These are phyloP conservation scores for Seiridium unicorne DNA, from an alignment of 2,329 filamentous ascomycete genomes.

Conservation along the genomic window DNA sequence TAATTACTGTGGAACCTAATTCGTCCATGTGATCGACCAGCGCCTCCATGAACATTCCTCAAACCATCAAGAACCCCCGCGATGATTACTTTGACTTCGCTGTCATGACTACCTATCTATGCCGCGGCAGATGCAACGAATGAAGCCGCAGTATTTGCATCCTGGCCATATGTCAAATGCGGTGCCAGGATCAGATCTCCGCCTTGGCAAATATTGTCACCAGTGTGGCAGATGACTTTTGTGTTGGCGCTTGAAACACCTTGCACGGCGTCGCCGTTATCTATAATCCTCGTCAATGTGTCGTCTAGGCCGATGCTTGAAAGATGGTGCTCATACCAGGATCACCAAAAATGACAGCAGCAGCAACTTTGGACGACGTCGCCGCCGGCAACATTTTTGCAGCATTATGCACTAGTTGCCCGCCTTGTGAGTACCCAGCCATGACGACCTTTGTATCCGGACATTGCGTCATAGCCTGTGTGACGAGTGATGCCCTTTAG, in stretches of 20 bases:
- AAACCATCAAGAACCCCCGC: not conserved
- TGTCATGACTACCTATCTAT: not conserved
- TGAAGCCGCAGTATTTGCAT: slow-evolving; percentile 17
- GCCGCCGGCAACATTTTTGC: slow-evolving; percentile 35
- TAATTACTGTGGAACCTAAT: not conserved
- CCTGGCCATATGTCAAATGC: slow-evolving; percentile 15
- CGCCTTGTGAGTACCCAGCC: slow-evolving; percentile 44
- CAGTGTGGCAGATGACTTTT: slow-evolving; percentile 28
- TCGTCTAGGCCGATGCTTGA: not conserved
- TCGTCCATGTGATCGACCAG: not conserved
- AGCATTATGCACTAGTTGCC: slow-evolving; percentile 41
- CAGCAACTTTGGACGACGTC: slow-evolving; percentile 23
- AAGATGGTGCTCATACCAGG: not conserved
- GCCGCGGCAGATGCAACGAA: slow-evolving; percentile 6
- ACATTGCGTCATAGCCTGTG: slow-evolving; percentile 36
- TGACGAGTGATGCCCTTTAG: slow-evolving; percentile 10
- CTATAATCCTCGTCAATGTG: not conserved
- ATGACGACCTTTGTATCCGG: slow-evolving; percentile 44
- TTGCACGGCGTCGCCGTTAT: slow-evolving; percentile 27
- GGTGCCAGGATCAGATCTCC: slow-evolving; percentile 19
- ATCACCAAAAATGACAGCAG: slow-evolving; percentile 13
- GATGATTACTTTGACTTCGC: not conserved
- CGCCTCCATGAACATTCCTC: not conserved
- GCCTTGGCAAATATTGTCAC: slow-evolving; percentile 30
- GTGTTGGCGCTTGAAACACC: slow-evolving; percentile 13